A percentile compares a stretch with the other conserved stretches of the same genome.
Evolutionary conservation across 768 basidiomycete genomes (phyloP).

Genomic region (Fistulinella prunicolor): DNA sequence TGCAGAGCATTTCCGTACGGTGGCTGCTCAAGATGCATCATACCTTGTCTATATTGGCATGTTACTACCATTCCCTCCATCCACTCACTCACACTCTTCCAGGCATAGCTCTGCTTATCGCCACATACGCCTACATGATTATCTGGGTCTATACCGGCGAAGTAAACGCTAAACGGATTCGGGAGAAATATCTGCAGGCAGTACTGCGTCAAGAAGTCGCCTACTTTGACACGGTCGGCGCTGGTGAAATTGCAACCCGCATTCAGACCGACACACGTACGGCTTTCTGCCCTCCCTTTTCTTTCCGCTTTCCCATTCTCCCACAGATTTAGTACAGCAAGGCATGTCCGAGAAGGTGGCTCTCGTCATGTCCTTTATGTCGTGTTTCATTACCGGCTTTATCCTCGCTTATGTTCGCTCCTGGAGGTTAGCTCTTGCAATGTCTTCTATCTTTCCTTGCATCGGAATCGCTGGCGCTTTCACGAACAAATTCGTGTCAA

Average conservation of each 20-base stretch:
- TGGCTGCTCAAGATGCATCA: conserved; percentile 54
- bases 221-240: conserved; percentile 90
- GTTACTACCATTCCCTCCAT: conserved; percentile 14
- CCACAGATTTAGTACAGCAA: conserved; percentile 79
- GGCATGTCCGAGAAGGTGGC: conserved; percentile 90
- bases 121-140: conserved; percentile 71
- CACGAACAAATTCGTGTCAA: conserved; percentile 67
- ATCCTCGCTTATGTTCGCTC: conserved; percentile 61
- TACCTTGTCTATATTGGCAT: conserved; percentile 68
- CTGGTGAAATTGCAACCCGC: conserved; percentile 91
- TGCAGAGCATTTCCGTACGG: conserved; percentile 48
- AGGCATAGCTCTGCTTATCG: conserved; percentile 75
- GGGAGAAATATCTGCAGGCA: conserved; percentile 78
- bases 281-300: conserved; percentile 19
- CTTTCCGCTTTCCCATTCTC: not conserved
- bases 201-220: conserved; percentile 84
- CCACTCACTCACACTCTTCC: not conserved
- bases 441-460: conserved; percentile 80
- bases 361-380: conserved; percentile 57
- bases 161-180: conserved; percentile 75
- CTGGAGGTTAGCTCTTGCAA: conserved; percentile 83
- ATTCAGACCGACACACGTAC: conserved; percentile 86
- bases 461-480: conserved; percentile 69
- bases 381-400: conserved; percentile 80
- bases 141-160: conserved; percentile 77